Conservation (phyloP, 441 rosid species). For the Pelargonium cotyledonis region DNA sequence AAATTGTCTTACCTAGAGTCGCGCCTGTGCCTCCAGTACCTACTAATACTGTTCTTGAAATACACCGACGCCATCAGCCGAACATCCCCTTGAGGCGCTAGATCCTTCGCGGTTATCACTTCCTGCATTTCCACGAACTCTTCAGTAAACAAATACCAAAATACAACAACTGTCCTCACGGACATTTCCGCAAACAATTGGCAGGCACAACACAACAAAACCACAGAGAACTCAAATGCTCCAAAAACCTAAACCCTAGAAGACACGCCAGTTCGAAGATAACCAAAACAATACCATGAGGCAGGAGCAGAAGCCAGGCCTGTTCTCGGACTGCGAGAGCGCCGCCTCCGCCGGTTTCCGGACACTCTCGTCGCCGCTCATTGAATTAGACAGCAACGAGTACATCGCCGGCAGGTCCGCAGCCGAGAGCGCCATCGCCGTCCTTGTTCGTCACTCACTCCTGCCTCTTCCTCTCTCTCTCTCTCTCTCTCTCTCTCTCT, state of each 20-base stretch:
- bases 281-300: slow-evolving; percentile 50
- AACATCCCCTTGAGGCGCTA: slow-evolving; percentile 83
- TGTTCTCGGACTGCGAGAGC: slow-evolving; percentile 76
- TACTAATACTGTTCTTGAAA: slow-evolving; percentile 82
- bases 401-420: slow-evolving; percentile 85
- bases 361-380: slow-evolving; percentile 76
- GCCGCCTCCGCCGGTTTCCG: slow-evolving; percentile 90
- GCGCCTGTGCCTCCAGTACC: slow-evolving; percentile 87
- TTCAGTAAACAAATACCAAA: slow-evolving; percentile 3
- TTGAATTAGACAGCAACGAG: slow-evolving; percentile 69
- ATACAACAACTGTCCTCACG: neutral
- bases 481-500: neutral
- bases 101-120: slow-evolving; percentile 84
- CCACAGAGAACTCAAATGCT: neutral
- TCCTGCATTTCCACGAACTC: slow-evolving; percentile 49
- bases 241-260: slow-evolving; percentile 27
- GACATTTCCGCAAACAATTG: slow-evolving; percentile 13
- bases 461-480: neutral
- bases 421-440: slow-evolving; percentile 77
- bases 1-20: slow-evolving; percentile 50
- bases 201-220: slow-evolving; percentile 2
- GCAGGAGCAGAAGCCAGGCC: slow-evolving; percentile 95
- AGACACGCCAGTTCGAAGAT: slow-evolving; percentile 10
- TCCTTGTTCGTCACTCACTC: neutral
- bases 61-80: slow-evolving; percentile 86